These are phyloP conservation scores for Kentomonas sorsogonicus DNA, from an alignment of 208 protist species.

Conservation along the genomic window DNA sequence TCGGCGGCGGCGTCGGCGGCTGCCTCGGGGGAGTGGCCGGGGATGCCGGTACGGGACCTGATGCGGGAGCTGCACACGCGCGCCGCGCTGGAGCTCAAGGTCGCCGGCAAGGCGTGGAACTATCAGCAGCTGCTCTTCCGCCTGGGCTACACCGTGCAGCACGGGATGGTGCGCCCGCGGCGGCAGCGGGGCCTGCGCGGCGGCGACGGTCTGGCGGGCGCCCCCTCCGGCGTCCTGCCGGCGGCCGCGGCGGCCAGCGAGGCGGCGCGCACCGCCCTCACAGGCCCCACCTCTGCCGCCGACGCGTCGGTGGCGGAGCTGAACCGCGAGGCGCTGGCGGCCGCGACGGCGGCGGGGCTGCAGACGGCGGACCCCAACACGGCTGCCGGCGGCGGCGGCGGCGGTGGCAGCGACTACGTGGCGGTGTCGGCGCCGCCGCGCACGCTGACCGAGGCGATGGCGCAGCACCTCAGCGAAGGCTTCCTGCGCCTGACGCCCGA, in stretches of 20 bases:
- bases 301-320: too few species aligned
- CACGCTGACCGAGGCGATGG: conserved; percentile 30
- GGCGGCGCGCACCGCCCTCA: background rate
- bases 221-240: conserved; percentile 14
- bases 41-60: conserved; percentile 27
- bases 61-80: conserved; percentile 28
- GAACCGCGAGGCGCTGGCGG: background rate
- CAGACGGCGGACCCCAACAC: background rate
- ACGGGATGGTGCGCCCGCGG: conserved; percentile 38
- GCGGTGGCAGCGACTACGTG: background rate
- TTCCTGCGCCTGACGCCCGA: conserved; percentile 57
- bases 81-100: conserved; percentile 47
- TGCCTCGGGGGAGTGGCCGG: conserved; percentile 7
- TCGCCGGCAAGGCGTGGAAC: conserved; percentile 70
- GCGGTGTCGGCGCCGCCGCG: background rate
- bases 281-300: background rate
- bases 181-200: conserved; percentile 41
- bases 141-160: conserved; percentile 60
- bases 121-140: conserved; percentile 79
- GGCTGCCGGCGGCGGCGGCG: background rate
- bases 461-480: conserved; percentile 33
- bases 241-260: conserved; percentile 3
- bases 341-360: background rate
- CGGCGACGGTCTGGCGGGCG: conserved; percentile 11
- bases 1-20: too few species aligned